phyloP scores from a whole-genome alignment of 1,284 basidiomycete genomes.

The Kalmanozyma brasiliensis region DNA sequence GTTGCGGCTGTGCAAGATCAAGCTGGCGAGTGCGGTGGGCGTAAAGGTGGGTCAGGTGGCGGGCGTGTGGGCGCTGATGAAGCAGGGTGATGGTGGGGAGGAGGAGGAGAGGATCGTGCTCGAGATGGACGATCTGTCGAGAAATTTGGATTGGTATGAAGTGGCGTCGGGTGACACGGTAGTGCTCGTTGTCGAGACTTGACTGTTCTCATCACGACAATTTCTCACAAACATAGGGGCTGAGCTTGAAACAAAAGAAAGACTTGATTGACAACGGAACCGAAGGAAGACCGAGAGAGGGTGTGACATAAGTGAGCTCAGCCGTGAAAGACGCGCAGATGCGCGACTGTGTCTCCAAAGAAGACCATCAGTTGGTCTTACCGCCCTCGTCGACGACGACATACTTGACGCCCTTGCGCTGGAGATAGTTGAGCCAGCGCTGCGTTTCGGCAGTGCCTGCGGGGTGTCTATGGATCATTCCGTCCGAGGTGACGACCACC shows the following conservation, averaged over 20 bases:
- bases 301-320: too few species aligned
- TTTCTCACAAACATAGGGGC: too few species aligned
- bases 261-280: too few species aligned
- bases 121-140: constrained; percentile 40
- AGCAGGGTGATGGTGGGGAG: not conserved
- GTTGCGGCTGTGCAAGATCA: constrained; percentile 44
- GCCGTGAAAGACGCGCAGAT: too few species aligned
- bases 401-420: not conserved
- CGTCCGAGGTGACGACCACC: not conserved
- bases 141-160: constrained; percentile 49
- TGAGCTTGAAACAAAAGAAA: not conserved
- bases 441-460: not conserved
- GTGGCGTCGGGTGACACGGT: constrained; percentile 25
- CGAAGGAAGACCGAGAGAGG: too few species aligned
- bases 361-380: not conserved
- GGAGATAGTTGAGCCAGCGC: not conserved
- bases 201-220: not conserved
- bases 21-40: constrained; percentile 25
- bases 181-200: constrained; percentile 17
- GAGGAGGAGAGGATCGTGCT: constrained; percentile 31
- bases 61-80: constrained; percentile 50
- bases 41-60: constrained; percentile 17
- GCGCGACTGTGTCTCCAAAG: too few species aligned
- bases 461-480: not conserved
- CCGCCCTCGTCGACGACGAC: not conserved